Evolutionary conservation across 164 flowering plant species (phyloP), one percentile per base, ranked within the genome.

Genomic region (Berberis thunbergii): DNA sequence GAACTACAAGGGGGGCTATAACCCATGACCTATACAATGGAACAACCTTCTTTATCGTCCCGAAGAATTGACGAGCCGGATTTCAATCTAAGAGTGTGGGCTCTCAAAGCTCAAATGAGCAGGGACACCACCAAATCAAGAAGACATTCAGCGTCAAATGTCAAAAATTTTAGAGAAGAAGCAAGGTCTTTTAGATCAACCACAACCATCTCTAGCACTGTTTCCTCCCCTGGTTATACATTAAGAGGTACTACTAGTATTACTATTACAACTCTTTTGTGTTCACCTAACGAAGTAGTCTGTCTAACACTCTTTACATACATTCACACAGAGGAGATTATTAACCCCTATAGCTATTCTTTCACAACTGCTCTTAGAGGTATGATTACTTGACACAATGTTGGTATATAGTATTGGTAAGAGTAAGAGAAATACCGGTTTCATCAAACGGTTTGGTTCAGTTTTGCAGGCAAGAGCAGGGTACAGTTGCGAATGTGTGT

Each of bases 211-310:
- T 83, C 96, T 46, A 85, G 93, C 79, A 83, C 97, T 66, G 89
- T 84, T 61, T 91, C 96, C 59, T 91, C 97, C 61, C 97, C 97
- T 65, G 97, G 96, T 41, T 86, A 84, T 77, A 55, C 79, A 43
- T 54, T 79, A 41, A 79, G 58, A 82, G 92, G 97, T 87, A 77
- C 39, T 45, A 10, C 59, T 55, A 48, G 10, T 50, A 2, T 3
- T 40, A 44, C 57, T 11, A 40, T 49, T 43, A 3, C 44, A 41
- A 41, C 45, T 58, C n/a, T n/a, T 13, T n/a, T 6, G n/a, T 7
- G 40, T 2, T 55, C 8, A 2, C 38, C 6, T 55, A 4, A 42
- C 12, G 1, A 39, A 8, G 41, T 38, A 8, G 39, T 67, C 59
- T 9, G 10, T 46, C 59, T 43, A 41, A 61, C 45, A 60, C 0